Percentiles rank a stretch among this genome's conserved stretches.
Conservation (phyloP, 352 stramenopile species). For the Globisporangium okanoganense region DNA sequence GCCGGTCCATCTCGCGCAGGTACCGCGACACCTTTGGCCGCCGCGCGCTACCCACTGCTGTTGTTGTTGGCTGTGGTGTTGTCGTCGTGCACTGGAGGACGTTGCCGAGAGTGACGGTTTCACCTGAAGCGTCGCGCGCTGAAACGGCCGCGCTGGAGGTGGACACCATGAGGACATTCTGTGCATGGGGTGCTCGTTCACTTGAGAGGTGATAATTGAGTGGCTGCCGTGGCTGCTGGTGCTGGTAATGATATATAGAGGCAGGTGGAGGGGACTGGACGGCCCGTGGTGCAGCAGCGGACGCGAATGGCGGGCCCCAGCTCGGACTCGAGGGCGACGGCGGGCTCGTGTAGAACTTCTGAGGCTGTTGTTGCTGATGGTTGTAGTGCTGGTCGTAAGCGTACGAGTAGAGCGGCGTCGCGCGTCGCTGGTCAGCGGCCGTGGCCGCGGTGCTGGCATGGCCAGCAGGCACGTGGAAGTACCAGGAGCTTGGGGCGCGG, state of each 20-base stretch:
- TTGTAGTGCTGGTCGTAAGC: neutral
- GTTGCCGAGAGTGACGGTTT: neutral
- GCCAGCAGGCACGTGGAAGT: neutral
- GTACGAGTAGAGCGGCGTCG: neutral
- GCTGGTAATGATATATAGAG: too few species aligned
- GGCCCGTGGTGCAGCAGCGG: too few species aligned
- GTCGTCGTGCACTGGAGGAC: neutral
- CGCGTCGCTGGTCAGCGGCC: neutral
- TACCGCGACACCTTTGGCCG: constrained; percentile 50
- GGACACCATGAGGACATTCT: neutral
- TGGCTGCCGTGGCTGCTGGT: neutral
- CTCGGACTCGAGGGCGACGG: constrained; percentile 8
- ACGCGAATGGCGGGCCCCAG: neutral
- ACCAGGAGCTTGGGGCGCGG: neutral
- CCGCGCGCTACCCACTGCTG: neutral
- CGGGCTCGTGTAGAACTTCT: neutral
- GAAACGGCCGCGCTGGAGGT: neutral
- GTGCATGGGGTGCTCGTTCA: neutral
- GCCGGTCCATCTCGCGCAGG: constrained; percentile 63
- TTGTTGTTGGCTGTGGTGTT: neutral
- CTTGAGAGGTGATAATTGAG: neutral
- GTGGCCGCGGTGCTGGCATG: neutral
- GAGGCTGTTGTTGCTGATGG: neutral
- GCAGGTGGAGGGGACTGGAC: too few species aligned
- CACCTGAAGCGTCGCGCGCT: neutral